Evolutionary conservation across 2,329 filamentous ascomycete species (phyloP).

Genomic region (Daldinia sp.): DNA sequence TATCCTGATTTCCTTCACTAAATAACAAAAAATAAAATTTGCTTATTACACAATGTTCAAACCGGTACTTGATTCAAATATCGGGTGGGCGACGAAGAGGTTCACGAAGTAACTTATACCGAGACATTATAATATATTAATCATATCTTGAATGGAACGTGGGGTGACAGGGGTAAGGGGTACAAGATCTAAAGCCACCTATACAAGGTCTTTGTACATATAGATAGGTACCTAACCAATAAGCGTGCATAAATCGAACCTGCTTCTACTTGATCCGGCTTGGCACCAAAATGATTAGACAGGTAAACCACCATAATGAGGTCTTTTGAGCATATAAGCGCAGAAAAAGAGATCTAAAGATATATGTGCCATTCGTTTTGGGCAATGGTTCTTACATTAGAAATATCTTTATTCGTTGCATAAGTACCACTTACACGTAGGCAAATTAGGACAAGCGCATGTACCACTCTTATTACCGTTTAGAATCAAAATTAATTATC

Average conservation of each 20-base stretch:
- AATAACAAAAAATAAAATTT: not conserved
- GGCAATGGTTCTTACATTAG: not conserved
- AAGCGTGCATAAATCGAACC: slow-evolving; percentile 11
- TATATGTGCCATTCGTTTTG: not conserved
- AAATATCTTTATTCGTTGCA: not conserved
- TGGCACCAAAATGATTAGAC: slow-evolving; percentile 28
- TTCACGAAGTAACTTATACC: not conserved
- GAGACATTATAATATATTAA: not conserved
- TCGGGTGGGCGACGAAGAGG: not conserved
- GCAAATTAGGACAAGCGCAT: not conserved
- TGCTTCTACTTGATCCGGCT: slow-evolving; percentile 33
- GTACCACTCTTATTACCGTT: too few relatives aligned
- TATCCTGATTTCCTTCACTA: too few relatives aligned
- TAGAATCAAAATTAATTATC: too few relatives aligned
- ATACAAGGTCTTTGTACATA: too few relatives aligned
- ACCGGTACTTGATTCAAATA: too few relatives aligned
- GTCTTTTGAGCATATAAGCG: slow-evolving; percentile 38
- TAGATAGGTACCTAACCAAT: too few relatives aligned
- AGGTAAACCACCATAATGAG: slow-evolving; percentile 20
- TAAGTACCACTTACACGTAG: too few relatives aligned
- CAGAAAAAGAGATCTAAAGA: slow-evolving; percentile 7
- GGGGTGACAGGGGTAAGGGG: slow-evolving; percentile 6
- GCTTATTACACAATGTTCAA: too few relatives aligned
- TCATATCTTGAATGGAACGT: not conserved
- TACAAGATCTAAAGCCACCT: not conserved